Base-by-base conservation (phyloP, 306 rosid species). In the Rosa lucieae region DNA sequence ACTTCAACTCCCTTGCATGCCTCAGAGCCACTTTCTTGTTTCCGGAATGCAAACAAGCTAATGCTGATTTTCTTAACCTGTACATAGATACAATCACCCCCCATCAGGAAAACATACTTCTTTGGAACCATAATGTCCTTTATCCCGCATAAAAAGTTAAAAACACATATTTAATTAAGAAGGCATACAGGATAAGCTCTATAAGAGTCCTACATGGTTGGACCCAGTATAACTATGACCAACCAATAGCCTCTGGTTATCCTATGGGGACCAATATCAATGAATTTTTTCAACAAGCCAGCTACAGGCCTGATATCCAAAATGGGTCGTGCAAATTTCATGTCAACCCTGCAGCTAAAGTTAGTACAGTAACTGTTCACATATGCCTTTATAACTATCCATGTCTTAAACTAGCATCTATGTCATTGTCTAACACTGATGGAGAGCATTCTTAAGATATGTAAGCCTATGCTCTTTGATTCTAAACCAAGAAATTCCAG, bases 1-100 rank as follows among this genome's bases (percentile, higher is more conserved):
- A 79, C 83, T 89, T 92, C 73, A 95, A 32, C 80, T 92, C 97
- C 87, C 97, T 92, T 77, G 87, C 90, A 91, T 91, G 82, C 84
- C 89, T 90, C 80, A 91, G 86, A 55, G 98, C 97, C 58, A 86
- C 69, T 83, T 81, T 92, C 85, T 82, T 85, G 82, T 92, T 92
- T 82, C 93, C 92, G 52, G 98, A 92, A 69, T 80, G 88, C 79
- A 95, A 80, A 66, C 89, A 89, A 81, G 83, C 86, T 80, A 92
- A 46, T 47, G 99, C 97, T 58, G 95, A 89, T 79, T 89, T 87
- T 85, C 86, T 91, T 67, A 88, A 89, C 84, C 98, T 94, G 72
- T 47, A 82, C 49, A 47, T 62, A 82, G 84, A 39, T 70, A 46
- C 7, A 81, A 77, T 40, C 77, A 84, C 78, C 17, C 18, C n/a